phyloP scores from a whole-genome alignment of 345 rosid genomes.

The Acer campestre region DNA sequence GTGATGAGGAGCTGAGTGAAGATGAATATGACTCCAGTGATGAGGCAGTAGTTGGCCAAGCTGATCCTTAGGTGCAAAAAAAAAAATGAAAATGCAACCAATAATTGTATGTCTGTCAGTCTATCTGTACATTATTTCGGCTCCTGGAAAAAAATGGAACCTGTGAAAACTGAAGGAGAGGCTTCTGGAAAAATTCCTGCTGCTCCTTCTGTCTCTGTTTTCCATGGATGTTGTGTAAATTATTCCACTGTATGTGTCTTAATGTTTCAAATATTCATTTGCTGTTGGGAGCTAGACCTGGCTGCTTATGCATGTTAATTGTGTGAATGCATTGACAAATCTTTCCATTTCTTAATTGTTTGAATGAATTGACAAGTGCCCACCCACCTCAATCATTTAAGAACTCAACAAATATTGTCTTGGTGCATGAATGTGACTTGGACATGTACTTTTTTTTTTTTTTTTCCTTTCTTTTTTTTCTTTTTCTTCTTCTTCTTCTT shows the following conservation, averaged over 20 bases:
- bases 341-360: not conserved
- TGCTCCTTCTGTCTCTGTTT: slow-evolving; percentile 33
- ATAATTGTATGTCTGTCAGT: slow-evolving; percentile 38
- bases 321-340: not conserved
- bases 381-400: not conserved
- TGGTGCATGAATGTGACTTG: not conserved
- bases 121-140: slow-evolving; percentile 52
- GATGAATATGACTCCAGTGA: slow-evolving; percentile 74
- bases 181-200: slow-evolving; percentile 34
- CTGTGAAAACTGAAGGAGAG: slow-evolving; percentile 17
- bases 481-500: too few relatives aligned
- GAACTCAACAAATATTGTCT: not conserved
- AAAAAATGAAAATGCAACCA: not conserved
- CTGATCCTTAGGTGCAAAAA: slow-evolving; percentile 55
- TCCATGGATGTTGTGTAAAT: slow-evolving; percentile 45
- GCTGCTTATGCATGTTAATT: not conserved
- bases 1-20: slow-evolving; percentile 88
- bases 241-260: slow-evolving; percentile 22
- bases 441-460: not conserved
- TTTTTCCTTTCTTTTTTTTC: too few relatives aligned
- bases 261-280: slow-evolving; percentile 34
- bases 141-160: slow-evolving; percentile 38
- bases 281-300: slow-evolving; percentile 11
- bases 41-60: slow-evolving; percentile 78
- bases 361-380: too few relatives aligned